Conservation (phyloP, 768 basidiomycete genomes). For the Cubamyces sp. region DNA sequence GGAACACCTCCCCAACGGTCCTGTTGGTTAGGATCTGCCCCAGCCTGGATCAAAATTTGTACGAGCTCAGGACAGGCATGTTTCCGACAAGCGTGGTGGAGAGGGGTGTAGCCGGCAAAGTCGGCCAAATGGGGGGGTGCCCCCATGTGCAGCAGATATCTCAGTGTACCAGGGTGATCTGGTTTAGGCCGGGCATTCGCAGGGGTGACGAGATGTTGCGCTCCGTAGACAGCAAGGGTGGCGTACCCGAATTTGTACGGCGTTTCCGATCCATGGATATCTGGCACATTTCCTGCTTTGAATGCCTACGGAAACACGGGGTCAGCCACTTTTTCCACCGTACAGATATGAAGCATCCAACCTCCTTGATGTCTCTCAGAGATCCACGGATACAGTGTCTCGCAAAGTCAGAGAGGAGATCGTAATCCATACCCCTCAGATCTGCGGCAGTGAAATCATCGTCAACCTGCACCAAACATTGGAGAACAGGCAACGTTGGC, state of each 20-base stretch:
- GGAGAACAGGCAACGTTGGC: background rate
- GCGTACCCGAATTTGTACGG: conserved; percentile 27
- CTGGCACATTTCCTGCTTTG: conserved; percentile 22
- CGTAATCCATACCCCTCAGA: background rate
- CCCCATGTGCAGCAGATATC: conserved; percentile 46
- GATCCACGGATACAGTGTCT: conserved; percentile 17
- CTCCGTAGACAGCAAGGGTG: conserved; percentile 21
- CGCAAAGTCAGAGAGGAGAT: conserved; percentile 19
- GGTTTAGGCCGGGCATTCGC: background rate
- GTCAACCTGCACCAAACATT: background rate
- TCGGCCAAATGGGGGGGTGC: conserved; percentile 46
- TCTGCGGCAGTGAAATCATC: background rate
- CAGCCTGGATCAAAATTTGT: conserved; percentile 46
- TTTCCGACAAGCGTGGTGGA: conserved; percentile 48
- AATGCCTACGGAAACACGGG: conserved; percentile 2
- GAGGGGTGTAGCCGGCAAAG: conserved; percentile 52
- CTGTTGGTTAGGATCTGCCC: conserved; percentile 53
- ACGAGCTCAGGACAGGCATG: conserved; percentile 37
- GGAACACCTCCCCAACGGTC: conserved; percentile 54
- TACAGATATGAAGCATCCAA: background rate
- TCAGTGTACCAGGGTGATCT: conserved; percentile 42
- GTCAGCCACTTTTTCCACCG: too few relatives aligned
- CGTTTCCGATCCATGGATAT: conserved; percentile 26
- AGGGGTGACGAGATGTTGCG: conserved; percentile 19
- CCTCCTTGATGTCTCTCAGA: background rate